Evolutionary conservation across 345 rosid species (phyloP), one percentile per base, ranked within the genome.

Genomic region (Populus simonii): DNA sequence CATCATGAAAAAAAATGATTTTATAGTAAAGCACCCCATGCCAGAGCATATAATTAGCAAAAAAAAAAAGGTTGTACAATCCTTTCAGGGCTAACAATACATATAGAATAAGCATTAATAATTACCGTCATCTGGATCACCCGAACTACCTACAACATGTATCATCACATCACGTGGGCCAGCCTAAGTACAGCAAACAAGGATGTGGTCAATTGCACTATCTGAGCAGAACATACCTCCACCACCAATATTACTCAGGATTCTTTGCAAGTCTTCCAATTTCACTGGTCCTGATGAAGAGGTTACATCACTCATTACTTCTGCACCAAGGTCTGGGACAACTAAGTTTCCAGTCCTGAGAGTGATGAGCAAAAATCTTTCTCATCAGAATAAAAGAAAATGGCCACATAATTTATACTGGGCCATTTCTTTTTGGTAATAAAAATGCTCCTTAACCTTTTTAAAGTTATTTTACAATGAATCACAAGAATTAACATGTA

Each of bases 181-280:
- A 51, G 61, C 35, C 49, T 72, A 71, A 65, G 27, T 36, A 66
- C 57, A 51, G 15, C 23, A 76, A 41, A 38, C 6, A 79, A 47
- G 63, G 27, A 74, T 3, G 43, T 18, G 41, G 11, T 35, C 47
- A 67, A n/a, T 53, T 23, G 18, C 29, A 33, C 4, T 29, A n/a
- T 41, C 18, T 6, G 25, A 23, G 49, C 25, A 72, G 49, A 66
- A 77, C 73, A 72, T 79, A 91, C 98, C 95, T 80, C 84, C 84
- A 79, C 93, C 90, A 13, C 81, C 92, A 36, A 96, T 88, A 84
- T 86, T 90, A 88, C 89, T 90, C 82, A 96, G 87, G 82, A 96
- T 96, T 85, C 97, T 91, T 87, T 90, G 94, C 84, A 96, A 83
- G 84, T 96, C 98, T 82, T 89, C 92, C 86, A 93, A 82, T 86